phyloP scores from a whole-genome alignment of 1,139 yeast genomes.

The Hemisphaericaspora subhashii region DNA sequence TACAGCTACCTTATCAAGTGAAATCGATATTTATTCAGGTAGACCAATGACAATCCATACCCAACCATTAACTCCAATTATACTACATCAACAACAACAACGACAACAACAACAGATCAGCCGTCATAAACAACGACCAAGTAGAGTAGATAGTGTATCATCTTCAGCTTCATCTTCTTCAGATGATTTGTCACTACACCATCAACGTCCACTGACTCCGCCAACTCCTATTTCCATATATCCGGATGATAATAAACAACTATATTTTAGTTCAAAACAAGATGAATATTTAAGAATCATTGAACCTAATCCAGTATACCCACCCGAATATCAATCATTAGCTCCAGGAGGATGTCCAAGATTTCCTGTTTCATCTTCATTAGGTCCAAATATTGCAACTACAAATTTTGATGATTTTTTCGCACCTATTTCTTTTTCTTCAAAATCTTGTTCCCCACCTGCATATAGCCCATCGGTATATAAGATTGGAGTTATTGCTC shows the following conservation, averaged over 20 bases:
- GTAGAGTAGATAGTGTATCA: slow-evolving; percentile 5
- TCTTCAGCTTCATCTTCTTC: slow-evolving; percentile 9
- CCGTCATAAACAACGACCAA: no score
- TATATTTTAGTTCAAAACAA: slow-evolving; percentile 6
- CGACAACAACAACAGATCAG: slow-evolving; percentile 1
- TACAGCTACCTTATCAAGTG: not conserved
- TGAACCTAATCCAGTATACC: slow-evolving; percentile 51
- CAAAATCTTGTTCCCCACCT: slow-evolving; percentile 30
- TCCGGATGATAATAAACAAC: not conserved
- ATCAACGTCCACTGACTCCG: slow-evolving; percentile 11
- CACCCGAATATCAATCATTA: slow-evolving; percentile 47
- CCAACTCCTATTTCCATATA: slow-evolving; percentile 12
- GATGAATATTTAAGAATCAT: slow-evolving; percentile 35
- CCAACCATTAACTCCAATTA: slow-evolving; percentile 10
- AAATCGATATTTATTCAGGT: not conserved
- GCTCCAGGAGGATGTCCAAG: slow-evolving; percentile 53
- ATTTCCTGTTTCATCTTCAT: slow-evolving; percentile 40
- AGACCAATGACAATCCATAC: slow-evolving; percentile 9
- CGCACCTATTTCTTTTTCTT: not conserved
- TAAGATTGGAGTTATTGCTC: slow-evolving; percentile 49
- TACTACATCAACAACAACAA: slow-evolving; percentile 1
- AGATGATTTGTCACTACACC: slow-evolving; percentile 9
- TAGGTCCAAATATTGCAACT: slow-evolving; percentile 6
- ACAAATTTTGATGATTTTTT: not conserved
- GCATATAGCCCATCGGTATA: slow-evolving; percentile 58